Percentiles rank a stretch among this genome's conserved stretches.
Conservation (phyloP, 2,329 filamentous ascomycete genomes). For the Arthrobotrys entomopaga region DNA sequence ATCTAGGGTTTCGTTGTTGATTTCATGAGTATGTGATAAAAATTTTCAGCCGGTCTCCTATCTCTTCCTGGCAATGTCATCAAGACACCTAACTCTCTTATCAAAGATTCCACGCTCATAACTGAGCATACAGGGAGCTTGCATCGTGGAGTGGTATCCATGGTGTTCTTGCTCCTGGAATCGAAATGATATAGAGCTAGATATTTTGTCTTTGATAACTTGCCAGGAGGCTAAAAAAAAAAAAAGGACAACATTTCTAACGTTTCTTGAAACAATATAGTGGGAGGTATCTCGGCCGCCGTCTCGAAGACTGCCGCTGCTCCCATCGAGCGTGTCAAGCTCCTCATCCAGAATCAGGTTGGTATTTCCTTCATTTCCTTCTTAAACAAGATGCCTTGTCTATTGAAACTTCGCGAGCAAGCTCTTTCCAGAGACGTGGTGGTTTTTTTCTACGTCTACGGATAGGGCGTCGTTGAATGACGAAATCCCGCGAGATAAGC, state of each 20-base stretch:
- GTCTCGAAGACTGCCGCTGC: slow-evolving; percentile 99
- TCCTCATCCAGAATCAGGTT: slow-evolving; percentile 99
- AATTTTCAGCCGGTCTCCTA: slow-evolving; percentile 1
- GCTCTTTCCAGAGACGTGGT: neutral
- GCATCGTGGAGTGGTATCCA: slow-evolving; percentile 67
- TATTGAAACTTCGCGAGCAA: neutral
- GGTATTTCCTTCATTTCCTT: slow-evolving; percentile 62
- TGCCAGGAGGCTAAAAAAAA: neutral
- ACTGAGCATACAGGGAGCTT: slow-evolving; percentile 85
- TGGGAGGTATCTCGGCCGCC: slow-evolving; percentile 99
- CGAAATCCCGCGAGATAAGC: slow-evolving; percentile 45
- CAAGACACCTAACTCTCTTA: slow-evolving; percentile 25
- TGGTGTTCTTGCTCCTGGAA: slow-evolving; percentile 12
- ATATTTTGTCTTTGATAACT: slow-evolving; percentile 11
- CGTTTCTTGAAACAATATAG: slow-evolving; percentile 66
- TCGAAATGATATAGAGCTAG: slow-evolving; percentile 18
- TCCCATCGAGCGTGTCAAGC: slow-evolving; percentile 99
- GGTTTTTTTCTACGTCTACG: neutral
- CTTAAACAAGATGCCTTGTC: neutral
- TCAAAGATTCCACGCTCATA: slow-evolving; percentile 61
- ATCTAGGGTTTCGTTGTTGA: slow-evolving; percentile 53
- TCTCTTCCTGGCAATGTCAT: slow-evolving; percentile 14
- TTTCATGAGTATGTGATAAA: slow-evolving; percentile 51
- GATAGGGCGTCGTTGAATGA: slow-evolving; percentile 25
- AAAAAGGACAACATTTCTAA: slow-evolving; percentile 21